phyloP scores from a whole-genome alignment of 192 early-diverging fungal genomes.

The Endogone sp. region DNA sequence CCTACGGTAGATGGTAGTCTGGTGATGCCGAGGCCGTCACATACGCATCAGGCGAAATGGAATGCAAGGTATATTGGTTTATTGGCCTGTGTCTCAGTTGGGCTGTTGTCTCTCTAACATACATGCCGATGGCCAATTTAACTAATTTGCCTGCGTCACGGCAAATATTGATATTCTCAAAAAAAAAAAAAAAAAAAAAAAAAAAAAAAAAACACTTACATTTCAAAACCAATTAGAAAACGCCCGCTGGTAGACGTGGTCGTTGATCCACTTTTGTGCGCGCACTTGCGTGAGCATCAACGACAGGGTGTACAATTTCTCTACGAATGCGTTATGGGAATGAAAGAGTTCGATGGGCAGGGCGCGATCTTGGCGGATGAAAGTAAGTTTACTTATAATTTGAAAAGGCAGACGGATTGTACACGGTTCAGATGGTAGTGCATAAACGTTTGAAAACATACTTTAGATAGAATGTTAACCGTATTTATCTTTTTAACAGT shows the following conservation, averaged over 20 bases:
- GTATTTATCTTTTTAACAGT: neutral
- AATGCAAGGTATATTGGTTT: constrained; percentile 4
- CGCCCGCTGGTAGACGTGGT: constrained; percentile 40
- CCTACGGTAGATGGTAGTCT: constrained; percentile 25
- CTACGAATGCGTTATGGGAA: constrained; percentile 47
- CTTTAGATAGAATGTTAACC: neutral
- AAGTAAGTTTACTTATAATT: too few relatives aligned
- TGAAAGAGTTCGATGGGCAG: constrained; percentile 37
- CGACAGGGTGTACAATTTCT: constrained; percentile 40
- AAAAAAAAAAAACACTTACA: too few relatives aligned
- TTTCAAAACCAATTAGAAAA: constrained; percentile 17
- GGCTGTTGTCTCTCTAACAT: constrained; percentile 8
- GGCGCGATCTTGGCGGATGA: constrained; percentile 32
- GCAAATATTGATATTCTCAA: too few relatives aligned
- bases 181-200: too few relatives aligned
- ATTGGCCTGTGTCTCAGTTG: neutral
- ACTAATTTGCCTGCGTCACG: constrained; percentile 14
- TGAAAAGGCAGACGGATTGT: too few relatives aligned
- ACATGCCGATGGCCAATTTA: too few relatives aligned
- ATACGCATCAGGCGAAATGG: constrained; percentile 13
- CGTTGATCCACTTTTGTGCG: constrained; percentile 41
- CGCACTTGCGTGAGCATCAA: constrained; percentile 43
- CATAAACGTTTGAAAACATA: neutral
- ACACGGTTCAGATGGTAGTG: too few relatives aligned
- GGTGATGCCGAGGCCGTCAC: constrained; percentile 29